Conservation (phyloP, 2,329 filamentous ascomycete species). For the Chalara sp. region DNA sequence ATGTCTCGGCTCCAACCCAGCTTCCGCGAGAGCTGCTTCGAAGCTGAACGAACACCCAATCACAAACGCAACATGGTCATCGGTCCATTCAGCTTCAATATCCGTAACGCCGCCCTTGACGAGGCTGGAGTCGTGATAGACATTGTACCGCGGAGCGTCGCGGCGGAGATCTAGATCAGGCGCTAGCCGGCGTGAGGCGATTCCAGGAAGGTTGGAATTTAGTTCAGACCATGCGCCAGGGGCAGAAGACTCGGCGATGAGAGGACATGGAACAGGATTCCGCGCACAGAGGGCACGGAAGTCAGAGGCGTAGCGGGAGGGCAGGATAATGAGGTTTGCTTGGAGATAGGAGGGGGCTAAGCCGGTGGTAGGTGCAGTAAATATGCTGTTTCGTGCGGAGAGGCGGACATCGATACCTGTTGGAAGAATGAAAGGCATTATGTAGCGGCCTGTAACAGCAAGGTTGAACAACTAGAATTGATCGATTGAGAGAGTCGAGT, state of each 20-base stretch:
- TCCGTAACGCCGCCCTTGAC: constrained; percentile 32
- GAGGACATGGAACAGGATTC: constrained; percentile 56
- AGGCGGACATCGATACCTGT: constrained; percentile 12
- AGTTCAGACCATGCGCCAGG: constrained; percentile 36
- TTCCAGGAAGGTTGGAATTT: constrained; percentile 29
- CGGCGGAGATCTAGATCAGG: constrained; percentile 45
- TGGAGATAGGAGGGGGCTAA: constrained; percentile 50
- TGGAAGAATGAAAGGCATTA: not conserved
- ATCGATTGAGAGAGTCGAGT: no score
- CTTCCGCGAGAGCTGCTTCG: constrained; percentile 45
- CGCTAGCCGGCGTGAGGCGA: constrained; percentile 23
- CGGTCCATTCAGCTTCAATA: constrained; percentile 45
- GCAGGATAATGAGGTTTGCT: constrained; percentile 56
- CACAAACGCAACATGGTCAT: constrained; percentile 53
- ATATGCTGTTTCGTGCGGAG: constrained; percentile 9
- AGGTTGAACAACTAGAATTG: not conserved
- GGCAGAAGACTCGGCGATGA: constrained; percentile 44
- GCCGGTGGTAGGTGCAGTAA: constrained; percentile 38
- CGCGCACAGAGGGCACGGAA: constrained; percentile 52
- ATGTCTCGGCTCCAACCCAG: constrained; percentile 47
- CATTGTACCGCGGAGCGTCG: constrained; percentile 51
- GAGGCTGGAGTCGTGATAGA: constrained; percentile 45
- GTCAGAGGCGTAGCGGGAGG: constrained; percentile 47
- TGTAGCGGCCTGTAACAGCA: no score
- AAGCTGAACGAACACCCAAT: constrained; percentile 61